phyloP scores from a whole-genome alignment of 2,329 filamentous ascomycete genomes.

The Elsinoe ampelina region DNA sequence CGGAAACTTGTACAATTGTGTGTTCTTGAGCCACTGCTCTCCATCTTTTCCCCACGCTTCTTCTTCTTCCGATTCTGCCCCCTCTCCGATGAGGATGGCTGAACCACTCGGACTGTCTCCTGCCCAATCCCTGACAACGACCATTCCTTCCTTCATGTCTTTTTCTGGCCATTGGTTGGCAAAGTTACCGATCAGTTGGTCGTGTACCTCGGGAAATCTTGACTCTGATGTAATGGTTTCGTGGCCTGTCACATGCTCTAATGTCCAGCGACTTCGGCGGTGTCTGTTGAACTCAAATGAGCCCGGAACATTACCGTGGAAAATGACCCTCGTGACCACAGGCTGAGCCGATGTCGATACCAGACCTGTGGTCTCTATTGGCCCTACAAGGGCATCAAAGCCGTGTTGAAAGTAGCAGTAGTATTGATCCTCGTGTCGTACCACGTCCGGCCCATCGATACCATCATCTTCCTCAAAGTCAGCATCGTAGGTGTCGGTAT shows the following conservation, averaged over 20 bases:
- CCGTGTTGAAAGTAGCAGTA: conserved; percentile 97
- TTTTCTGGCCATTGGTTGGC: conserved; percentile 46
- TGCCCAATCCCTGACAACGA: conserved; percentile 30
- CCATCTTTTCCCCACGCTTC: conserved; percentile 38
- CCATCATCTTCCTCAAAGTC: conserved; percentile 38
- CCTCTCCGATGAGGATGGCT: conserved; percentile 26
- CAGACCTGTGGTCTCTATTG: conserved; percentile 26
- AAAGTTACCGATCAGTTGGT: conserved; percentile 60
- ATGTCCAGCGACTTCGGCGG: conserved; percentile 77
- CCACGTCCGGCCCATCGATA: conserved; percentile 43
- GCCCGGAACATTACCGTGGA: conserved; percentile 90
- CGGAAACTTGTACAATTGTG: conserved; percentile 86
- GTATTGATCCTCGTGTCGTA: conserved; percentile 61
- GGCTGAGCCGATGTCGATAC: conserved; percentile 41
- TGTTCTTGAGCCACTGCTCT: conserved; percentile 55
- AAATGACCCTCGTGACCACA: conserved; percentile 81
- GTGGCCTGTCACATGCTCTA: conserved; percentile 39
- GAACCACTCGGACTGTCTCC: conserved; percentile 23
- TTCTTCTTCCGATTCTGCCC: conserved; percentile 33
- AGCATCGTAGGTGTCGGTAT: conserved; percentile 36
- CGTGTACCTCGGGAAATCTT: conserved; percentile 63
- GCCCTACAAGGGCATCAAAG: conserved; percentile 86
- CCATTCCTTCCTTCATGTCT: conserved; percentile 36
- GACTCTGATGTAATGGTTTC: conserved; percentile 63
- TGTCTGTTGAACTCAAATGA: conserved; percentile 96